phyloP scores from a whole-genome alignment of 164 flowering plant species.

The Aristolochia fimbriata region DNA sequence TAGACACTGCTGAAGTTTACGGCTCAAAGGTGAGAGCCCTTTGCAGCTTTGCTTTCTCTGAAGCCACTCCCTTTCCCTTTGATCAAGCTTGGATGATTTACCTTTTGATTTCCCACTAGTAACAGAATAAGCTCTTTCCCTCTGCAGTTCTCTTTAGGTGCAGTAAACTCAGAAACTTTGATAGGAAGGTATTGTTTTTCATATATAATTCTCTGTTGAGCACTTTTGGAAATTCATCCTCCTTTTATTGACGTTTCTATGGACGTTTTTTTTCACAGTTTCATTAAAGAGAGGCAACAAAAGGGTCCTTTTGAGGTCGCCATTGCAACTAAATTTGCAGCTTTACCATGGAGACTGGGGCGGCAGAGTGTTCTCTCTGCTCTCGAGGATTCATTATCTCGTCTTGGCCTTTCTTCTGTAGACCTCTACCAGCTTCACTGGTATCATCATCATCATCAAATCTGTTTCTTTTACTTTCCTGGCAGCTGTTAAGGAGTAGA shows the following conservation, averaged over 20 bases:
- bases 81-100: background rate
- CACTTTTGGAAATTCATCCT: background rate
- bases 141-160: conserved; percentile 50
- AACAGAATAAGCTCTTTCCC: background rate
- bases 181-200: conserved; percentile 71
- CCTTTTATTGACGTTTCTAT: background rate
- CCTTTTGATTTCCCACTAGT: background rate
- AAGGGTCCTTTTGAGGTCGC: conserved; percentile 59
- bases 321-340: conserved; percentile 94
- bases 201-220: too few relatives aligned
- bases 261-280: conserved; percentile 25
- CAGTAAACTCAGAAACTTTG: conserved; percentile 78
- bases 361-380: conserved; percentile 78
- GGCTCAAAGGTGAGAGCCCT: conserved; percentile 59
- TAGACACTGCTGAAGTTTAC: conserved; percentile 92
- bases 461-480: background rate
- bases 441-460: conserved; percentile 30
- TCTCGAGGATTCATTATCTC: conserved; percentile 67
- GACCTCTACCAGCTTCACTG: conserved; percentile 97
- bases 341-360: conserved; percentile 95
- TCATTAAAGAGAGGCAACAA: conserved; percentile 70
- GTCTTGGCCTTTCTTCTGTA: conserved; percentile 74
- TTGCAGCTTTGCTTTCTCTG: too few relatives aligned
- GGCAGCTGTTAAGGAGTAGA: too few relatives aligned
- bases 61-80: too few relatives aligned